phyloP scores from a whole-genome alignment of 1,284 basidiomycete genomes.

The Microbotryomycetes sp. region DNA sequence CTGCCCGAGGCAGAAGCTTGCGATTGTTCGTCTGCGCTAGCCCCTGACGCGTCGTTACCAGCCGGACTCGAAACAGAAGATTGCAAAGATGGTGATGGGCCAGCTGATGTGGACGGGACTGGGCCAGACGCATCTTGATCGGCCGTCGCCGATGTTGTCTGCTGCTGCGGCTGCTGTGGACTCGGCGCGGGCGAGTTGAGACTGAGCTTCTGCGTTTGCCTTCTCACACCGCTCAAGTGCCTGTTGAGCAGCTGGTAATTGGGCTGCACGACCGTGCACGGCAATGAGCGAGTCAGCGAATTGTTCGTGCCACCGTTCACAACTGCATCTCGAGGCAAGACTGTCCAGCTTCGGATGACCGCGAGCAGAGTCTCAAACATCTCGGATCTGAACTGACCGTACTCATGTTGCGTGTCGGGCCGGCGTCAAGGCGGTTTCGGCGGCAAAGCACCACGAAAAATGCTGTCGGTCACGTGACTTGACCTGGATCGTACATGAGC shows the following conservation, averaged over 20 bases:
- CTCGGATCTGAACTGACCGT: no score
- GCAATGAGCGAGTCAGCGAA: no score
- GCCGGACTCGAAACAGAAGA: slow-evolving; percentile 1
- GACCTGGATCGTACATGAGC: no score
- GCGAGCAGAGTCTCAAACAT: no score
- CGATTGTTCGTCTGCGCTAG: background rate
- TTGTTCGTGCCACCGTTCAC: no score
- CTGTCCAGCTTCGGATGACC: no score
- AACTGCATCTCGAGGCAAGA: no score
- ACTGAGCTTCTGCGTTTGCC: slow-evolving; percentile 26
- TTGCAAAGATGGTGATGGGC: background rate
- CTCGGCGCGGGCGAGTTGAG: slow-evolving; percentile 29
- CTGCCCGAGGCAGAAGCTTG: background rate
- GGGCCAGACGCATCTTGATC: background rate
- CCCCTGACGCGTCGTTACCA: background rate
- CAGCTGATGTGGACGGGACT: background rate
- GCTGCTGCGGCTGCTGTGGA: background rate
- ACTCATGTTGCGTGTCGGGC: no score
- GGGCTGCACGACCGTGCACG: no score
- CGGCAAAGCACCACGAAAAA: no score
- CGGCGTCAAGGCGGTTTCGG: no score
- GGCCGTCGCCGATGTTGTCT: background rate
- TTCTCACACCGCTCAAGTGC: slow-evolving; percentile 31
- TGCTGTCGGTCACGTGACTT: no score
- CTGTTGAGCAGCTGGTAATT: slow-evolving; percentile 28